These are phyloP conservation scores for Amphibolis antarctica DNA, from an alignment of 106 monocot genomes.

Conservation along the genomic window DNA sequence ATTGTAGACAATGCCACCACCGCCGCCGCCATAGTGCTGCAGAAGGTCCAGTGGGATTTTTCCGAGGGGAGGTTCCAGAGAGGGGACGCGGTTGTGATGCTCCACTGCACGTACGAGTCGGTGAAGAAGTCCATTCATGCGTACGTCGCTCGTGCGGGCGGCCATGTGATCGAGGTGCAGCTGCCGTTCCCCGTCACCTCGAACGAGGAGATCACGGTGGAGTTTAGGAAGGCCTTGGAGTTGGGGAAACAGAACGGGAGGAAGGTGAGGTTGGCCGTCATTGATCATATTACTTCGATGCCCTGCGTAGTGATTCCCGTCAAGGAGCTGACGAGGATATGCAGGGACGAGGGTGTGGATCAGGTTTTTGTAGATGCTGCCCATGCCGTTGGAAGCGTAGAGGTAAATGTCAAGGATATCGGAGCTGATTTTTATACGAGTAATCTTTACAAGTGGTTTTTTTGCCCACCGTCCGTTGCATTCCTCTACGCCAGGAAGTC, in stretches of 20 bases:
- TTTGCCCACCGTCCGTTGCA: conserved; percentile 33
- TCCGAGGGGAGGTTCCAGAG: conserved; percentile 11
- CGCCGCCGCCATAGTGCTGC: conserved; percentile 26
- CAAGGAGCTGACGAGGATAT: conserved; percentile 20
- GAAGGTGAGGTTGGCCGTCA: conserved; percentile 21
- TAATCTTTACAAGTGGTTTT: conserved; percentile 45
- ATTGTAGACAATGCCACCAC: conserved; percentile 31
- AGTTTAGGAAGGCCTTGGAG: conserved; percentile 22
- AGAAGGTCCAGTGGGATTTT: conserved; percentile 17
- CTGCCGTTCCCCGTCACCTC: conserved; percentile 20
- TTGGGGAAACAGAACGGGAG: conserved; percentile 7
- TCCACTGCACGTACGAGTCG: conserved; percentile 25
- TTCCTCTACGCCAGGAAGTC: conserved; percentile 29
- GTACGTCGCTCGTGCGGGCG: conserved; percentile 17
- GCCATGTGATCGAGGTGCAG: conserved; percentile 19
- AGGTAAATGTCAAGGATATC: conserved; percentile 29
- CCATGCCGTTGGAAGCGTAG: conserved; percentile 28
- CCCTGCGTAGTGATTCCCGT: conserved; percentile 24
- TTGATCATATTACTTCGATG: conserved; percentile 31
- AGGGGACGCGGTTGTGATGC: conserved; percentile 27
- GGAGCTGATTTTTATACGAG: conserved; percentile 45
- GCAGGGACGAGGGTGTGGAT: conserved; percentile 26
- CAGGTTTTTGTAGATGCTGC: conserved; percentile 39
- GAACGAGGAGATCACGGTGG: conserved; percentile 11
- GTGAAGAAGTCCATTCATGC: conserved; percentile 23